These are phyloP conservation scores for Aureobasidium zeae DNA, from an alignment of 2,329 filamentous ascomycete genomes.

Conservation along the genomic window DNA sequence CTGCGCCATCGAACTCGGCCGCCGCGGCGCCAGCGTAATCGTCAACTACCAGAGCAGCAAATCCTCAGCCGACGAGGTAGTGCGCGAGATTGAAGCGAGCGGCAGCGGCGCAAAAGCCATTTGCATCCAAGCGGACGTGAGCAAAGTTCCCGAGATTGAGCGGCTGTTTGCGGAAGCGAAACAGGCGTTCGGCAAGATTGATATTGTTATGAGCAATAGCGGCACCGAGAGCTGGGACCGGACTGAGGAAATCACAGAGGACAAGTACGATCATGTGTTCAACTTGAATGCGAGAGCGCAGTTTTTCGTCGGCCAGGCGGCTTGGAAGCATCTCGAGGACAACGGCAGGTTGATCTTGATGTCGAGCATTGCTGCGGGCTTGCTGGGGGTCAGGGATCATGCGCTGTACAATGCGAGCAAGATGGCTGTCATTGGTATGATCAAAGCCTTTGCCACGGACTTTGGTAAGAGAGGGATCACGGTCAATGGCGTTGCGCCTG, in stretches of 20 bases:
- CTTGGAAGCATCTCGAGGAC: constrained; percentile 58
- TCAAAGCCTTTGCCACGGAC: constrained; percentile 62
- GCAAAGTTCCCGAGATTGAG: constrained; percentile 48
- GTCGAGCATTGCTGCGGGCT: constrained; percentile 58
- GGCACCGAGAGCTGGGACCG: constrained; percentile 60
- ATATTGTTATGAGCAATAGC: constrained; percentile 45
- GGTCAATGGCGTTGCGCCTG: constrained; percentile 63
- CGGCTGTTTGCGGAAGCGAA: constrained; percentile 43
- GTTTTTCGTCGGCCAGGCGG: constrained; percentile 71
- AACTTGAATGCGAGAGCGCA: constrained; percentile 59
- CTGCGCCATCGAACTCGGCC: constrained; percentile 58
- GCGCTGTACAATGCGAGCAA: constrained; percentile 63
- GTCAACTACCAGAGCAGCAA: constrained; percentile 55
- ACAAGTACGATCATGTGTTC: constrained; percentile 65
- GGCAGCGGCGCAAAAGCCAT: constrained; percentile 44
- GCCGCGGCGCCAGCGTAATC: constrained; percentile 54
- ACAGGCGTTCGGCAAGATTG: constrained; percentile 34
- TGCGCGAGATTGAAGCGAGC: constrained; percentile 37
- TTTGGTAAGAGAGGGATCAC: constrained; percentile 60
- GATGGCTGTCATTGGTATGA: constrained; percentile 63
- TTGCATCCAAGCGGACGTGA: constrained; percentile 51
- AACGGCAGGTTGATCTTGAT: constrained; percentile 68
- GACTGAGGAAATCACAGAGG: constrained; percentile 57
- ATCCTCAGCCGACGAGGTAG: constrained; percentile 40
- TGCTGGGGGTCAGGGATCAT: constrained; percentile 61